Percentiles rank a stretch among this genome's conserved stretches.
phyloP scores from a whole-genome alignment of 805 yeast species.

The Myxozyma melibiosi region DNA sequence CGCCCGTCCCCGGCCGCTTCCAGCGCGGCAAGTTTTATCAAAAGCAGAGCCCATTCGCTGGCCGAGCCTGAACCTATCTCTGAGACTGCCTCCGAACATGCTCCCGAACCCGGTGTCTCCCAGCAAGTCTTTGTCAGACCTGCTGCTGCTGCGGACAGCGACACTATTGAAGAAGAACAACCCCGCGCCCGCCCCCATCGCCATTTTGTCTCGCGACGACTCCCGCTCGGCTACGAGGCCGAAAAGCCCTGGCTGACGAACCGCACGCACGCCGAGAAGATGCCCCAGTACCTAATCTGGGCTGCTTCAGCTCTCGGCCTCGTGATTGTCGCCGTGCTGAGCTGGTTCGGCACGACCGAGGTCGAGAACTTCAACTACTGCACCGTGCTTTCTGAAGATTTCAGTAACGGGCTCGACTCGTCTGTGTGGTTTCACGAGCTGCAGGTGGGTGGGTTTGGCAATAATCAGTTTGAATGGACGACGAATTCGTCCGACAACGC shows the following conservation, averaged over 20 bases:
- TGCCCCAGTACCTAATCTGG: conserved; percentile 5
- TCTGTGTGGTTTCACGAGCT: conserved; percentile 18
- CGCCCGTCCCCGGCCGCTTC: no score
- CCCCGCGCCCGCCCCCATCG: conserved; percentile 14
- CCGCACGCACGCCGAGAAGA: conserved; percentile 13
- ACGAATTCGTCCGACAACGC: conserved; percentile 16
- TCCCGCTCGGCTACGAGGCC: conserved; percentile 21
- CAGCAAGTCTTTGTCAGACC: not conserved
- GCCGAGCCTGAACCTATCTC: no score
- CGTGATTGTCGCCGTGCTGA: conserved; percentile 18
- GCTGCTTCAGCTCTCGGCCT: conserved; percentile 11
- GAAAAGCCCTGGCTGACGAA: conserved; percentile 30
- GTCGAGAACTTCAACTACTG: conserved; percentile 19
- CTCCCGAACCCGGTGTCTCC: not conserved
- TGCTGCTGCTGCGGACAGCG: not conserved
- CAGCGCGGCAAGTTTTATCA: no score
- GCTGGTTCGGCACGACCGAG: conserved; percentile 27
- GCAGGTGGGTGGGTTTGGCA: conserved; percentile 31
- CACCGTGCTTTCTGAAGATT: conserved; percentile 18
- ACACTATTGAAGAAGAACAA: not conserved
- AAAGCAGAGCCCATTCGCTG: no score
- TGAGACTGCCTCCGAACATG: no score
- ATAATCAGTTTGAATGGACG: conserved; percentile 28
- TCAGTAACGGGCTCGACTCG: conserved; percentile 3
- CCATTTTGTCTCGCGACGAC: conserved; percentile 22